Conservation (phyloP, 2,329 filamentous ascomycete genomes). For the Aspergillus spinulosporus region DNA sequence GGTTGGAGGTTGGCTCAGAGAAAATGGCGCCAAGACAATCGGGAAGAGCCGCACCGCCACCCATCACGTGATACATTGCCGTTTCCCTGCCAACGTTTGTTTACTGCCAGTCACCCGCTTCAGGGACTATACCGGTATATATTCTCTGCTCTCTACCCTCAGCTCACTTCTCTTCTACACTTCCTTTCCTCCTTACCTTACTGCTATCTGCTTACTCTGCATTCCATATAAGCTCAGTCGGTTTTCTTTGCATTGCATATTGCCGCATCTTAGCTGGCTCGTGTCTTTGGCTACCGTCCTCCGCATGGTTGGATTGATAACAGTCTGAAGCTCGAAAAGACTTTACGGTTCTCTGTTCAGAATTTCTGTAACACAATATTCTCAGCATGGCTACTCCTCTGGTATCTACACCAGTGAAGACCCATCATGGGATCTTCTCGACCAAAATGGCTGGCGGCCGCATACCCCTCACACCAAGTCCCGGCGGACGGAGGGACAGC, state of each 20-base stretch:
- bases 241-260: slow-evolving; percentile 27
- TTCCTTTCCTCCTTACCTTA: slow-evolving; percentile 12
- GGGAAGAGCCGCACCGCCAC: slow-evolving; percentile 35
- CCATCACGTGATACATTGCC: neutral
- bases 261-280: slow-evolving; percentile 19
- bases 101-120: neutral
- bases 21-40: slow-evolving; percentile 28
- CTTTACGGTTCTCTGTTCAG: slow-evolving; percentile 12
- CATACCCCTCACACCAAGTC: slow-evolving; percentile 91
- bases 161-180: neutral
- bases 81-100: neutral
- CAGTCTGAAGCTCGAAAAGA: slow-evolving; percentile 28
- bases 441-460: slow-evolving; percentile 90
- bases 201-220: slow-evolving; percentile 30
- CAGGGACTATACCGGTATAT: slow-evolving; percentile 38
- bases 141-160: slow-evolving; percentile 28
- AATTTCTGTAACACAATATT: slow-evolving; percentile 8
- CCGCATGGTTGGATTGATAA: slow-evolving; percentile 10
- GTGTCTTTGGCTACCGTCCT: slow-evolving; percentile 16
- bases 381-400: slow-evolving; percentile 75
- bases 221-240: slow-evolving; percentile 31
- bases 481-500: slow-evolving; percentile 61
- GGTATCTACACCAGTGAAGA: slow-evolving; percentile 91
- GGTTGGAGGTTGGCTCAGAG: neutral
- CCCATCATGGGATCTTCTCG: slow-evolving; percentile 88